These are phyloP conservation scores for Aphanomyces stellatus DNA, from an alignment of 352 stramenopile genomes.

Conservation along the genomic window DNA sequence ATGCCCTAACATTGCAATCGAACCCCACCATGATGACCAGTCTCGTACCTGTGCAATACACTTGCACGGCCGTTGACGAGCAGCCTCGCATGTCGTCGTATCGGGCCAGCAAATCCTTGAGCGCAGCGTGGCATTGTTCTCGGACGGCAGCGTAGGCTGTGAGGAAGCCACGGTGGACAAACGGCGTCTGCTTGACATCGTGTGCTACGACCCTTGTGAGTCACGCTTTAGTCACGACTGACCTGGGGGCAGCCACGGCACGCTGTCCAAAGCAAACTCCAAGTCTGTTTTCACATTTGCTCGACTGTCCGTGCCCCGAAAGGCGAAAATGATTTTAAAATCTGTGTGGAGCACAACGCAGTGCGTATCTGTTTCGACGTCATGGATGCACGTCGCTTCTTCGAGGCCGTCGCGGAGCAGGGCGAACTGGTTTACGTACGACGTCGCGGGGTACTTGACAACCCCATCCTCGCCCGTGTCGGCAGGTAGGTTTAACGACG, in stretches of 20 bases:
- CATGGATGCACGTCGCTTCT: conserved; percentile 26
- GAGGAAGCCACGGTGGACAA: conserved; percentile 39
- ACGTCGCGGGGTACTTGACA: not conserved
- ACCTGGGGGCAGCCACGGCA: not conserved
- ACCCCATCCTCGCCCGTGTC: not conserved
- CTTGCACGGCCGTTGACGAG: not conserved
- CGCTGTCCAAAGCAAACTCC: conserved; percentile 20
- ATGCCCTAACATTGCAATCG: conserved; percentile 18
- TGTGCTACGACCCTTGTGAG: not conserved
- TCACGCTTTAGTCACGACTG: not conserved
- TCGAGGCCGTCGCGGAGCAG: conserved; percentile 4
- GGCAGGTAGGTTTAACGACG: not conserved
- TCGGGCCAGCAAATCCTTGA: conserved; percentile 15
- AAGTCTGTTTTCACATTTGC: conserved; percentile 37
- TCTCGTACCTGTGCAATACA: conserved; percentile 22
- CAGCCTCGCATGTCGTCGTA: conserved; percentile 25
- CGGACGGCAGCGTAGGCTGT: conserved; percentile 29
- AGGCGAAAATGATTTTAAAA: conserved; percentile 30
- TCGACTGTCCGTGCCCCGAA: conserved; percentile 36
- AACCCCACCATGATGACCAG: not conserved
- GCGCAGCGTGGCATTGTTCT: conserved; percentile 21
- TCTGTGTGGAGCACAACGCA: conserved; percentile 29
- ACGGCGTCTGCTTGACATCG: conserved; percentile 14
- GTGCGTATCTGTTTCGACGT: conserved; percentile 31
- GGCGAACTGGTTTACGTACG: conserved; percentile 8